Conservation (phyloP, 2,329 filamentous ascomycete genomes). For the Aspergillus awamori region DNA sequence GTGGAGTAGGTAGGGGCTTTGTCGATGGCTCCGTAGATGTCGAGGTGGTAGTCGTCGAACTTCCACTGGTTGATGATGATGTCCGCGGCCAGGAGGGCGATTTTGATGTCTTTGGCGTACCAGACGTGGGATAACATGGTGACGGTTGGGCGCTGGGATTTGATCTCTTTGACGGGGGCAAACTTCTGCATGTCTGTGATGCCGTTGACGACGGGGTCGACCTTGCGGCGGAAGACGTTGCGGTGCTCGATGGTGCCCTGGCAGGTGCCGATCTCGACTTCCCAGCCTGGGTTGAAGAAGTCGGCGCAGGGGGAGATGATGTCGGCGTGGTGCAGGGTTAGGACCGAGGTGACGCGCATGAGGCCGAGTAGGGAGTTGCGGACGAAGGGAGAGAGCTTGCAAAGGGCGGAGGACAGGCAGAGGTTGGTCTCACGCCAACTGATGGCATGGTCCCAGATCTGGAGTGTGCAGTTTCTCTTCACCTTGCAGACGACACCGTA, state of each 20-base stretch:
- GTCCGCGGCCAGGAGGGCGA: conserved; percentile 64
- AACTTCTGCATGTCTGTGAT: conserved; percentile 68
- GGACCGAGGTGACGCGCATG: conserved; percentile 52
- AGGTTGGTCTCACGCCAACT: conserved; percentile 61
- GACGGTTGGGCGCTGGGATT: conserved; percentile 62
- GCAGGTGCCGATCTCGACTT: conserved; percentile 62
- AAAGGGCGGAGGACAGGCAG: conserved; percentile 54
- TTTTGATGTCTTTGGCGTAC: conserved; percentile 65
- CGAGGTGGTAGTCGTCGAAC: conserved; percentile 65
- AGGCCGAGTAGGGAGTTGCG: conserved; percentile 53
- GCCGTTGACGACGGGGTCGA: conserved; percentile 67
- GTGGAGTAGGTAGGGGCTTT: conserved; percentile 64
- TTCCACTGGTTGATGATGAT: conserved; percentile 68
- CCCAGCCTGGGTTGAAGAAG: conserved; percentile 67
- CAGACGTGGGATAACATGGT: conserved; percentile 65
- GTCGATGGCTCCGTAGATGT: conserved; percentile 66
- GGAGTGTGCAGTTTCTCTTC: conserved; percentile 61
- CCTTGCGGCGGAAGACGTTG: conserved; percentile 61
- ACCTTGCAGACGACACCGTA: conserved; percentile 66
- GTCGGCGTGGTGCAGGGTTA: conserved; percentile 60
- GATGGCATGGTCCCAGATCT: conserved; percentile 67
- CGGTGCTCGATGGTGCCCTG: conserved; percentile 60
- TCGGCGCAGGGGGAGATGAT: conserved; percentile 61
- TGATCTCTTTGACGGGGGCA: conserved; percentile 61
- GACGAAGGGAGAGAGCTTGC: conserved; percentile 53